phyloP scores from a whole-genome alignment of 2,329 filamentous ascomycete species.

The Juglanconis sp. region DNA sequence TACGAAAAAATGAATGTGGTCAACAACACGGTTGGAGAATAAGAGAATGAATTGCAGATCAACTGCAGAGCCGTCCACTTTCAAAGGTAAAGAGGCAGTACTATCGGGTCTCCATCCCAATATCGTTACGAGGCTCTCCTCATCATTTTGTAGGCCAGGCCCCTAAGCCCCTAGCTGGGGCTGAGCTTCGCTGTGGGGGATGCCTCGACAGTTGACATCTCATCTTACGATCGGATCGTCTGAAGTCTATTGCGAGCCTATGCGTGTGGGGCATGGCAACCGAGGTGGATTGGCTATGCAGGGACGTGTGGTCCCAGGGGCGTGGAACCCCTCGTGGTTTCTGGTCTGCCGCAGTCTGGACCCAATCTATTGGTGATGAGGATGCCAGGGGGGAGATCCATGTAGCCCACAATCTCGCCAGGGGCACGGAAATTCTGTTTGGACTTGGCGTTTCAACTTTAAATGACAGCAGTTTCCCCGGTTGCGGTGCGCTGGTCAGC shows the following conservation, averaged over 20 bases:
- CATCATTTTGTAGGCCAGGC: neutral
- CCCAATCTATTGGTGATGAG: neutral
- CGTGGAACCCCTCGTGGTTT: slow-evolving; percentile 7
- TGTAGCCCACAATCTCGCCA: neutral
- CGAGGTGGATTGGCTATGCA: neutral
- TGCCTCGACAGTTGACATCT: neutral
- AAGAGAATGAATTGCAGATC: slow-evolving; percentile 18
- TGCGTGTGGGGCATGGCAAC: neutral
- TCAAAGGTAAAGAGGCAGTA: too few relatives aligned
- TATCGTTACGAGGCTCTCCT: neutral
- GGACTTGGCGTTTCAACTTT: slow-evolving; percentile 14
- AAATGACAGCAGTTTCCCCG: slow-evolving; percentile 1
- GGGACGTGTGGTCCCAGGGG: neutral
- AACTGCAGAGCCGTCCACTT: slow-evolving; percentile 8
- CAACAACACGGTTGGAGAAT: slow-evolving; percentile 7
- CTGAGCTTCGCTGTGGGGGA: neutral
- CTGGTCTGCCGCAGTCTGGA: neutral
- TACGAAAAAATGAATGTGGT: slow-evolving; percentile 9
- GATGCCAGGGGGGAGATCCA: neutral
- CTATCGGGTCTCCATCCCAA: neutral
- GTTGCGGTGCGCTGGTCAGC: neutral
- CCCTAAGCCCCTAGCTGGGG: neutral
- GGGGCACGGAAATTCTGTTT: slow-evolving; percentile 10
- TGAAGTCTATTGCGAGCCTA: slow-evolving; percentile 4
- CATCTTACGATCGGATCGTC: slow-evolving; percentile 9